Percentiles rank a stretch among this genome's conserved stretches.
These are phyloP conservation scores for Naegleria lovaniensis DNA, from an alignment of 208 protist species.

Conservation along the genomic window DNA sequence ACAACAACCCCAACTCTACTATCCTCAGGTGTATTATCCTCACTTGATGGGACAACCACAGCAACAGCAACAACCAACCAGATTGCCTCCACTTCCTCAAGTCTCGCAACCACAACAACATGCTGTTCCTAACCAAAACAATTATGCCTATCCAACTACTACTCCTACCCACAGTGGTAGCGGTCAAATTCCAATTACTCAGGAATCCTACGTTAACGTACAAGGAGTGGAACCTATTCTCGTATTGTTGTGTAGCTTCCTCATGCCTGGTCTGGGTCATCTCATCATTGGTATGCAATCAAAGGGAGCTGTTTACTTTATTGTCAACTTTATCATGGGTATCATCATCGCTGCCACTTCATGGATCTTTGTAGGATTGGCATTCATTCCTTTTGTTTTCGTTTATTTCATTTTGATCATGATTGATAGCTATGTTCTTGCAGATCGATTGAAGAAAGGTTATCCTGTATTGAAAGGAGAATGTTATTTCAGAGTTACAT, in stretches of 20 bases:
- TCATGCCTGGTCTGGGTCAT: neutral
- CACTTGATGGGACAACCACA: too few species aligned
- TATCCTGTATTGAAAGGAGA: slow-evolving; percentile 3
- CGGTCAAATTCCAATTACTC: neutral
- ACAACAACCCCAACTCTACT: too few species aligned
- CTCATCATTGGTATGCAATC: neutral
- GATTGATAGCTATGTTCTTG: neutral
- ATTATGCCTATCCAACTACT: neutral
- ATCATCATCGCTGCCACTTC: neutral
- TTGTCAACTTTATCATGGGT: neutral
- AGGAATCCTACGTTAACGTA: neutral
- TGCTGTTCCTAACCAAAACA: neutral
- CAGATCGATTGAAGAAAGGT: neutral
- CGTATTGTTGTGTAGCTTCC: neutral
- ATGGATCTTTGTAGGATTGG: neutral
- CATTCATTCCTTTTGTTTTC: neutral
- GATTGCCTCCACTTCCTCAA: neutral
- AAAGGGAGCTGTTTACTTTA: neutral
- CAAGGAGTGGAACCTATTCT: neutral
- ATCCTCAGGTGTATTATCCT: too few species aligned
- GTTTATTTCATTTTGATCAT: neutral
- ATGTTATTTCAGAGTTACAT: neutral
- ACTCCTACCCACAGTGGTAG: neutral
- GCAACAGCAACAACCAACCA: neutral
- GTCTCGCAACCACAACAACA: neutral